Conservation (phyloP, 805 yeast species). For the Saccharomyces jurei region DNA sequence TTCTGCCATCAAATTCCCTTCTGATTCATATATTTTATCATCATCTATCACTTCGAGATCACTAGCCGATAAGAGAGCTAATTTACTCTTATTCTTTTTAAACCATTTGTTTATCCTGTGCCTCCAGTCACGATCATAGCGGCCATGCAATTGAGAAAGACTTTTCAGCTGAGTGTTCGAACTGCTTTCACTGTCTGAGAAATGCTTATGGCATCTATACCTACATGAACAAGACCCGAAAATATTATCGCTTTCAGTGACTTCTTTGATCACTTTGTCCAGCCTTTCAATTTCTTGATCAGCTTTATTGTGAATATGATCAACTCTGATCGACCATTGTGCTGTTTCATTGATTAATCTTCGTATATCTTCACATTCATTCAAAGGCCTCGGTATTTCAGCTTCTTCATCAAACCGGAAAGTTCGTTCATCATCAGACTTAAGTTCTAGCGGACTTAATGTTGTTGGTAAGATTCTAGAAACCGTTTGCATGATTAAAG, state of each 20-base stretch:
- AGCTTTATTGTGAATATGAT: slow-evolving; percentile 2
- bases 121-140: neutral
- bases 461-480: neutral
- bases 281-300: slow-evolving; percentile 2
- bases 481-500: neutral
- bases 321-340: slow-evolving; percentile 2
- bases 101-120: neutral
- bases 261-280: slow-evolving; percentile 3
- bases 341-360: neutral
- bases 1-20: neutral
- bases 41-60: neutral
- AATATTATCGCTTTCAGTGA: neutral
- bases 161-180: neutral
- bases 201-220: neutral
- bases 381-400: neutral
- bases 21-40: neutral
- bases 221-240: neutral
- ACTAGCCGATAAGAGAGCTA: neutral
- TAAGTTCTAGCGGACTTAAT: neutral
- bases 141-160: neutral
- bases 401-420: neutral
- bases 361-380: neutral
- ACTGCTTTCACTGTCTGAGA: neutral
- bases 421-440: neutral
- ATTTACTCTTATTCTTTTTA: neutral